A percentile compares a stretch with the other conserved stretches of the same genome.
phyloP scores from a whole-genome alignment of 225 moss, liverwort and hornwort species.

The Marchantia polymorpha region DNA sequence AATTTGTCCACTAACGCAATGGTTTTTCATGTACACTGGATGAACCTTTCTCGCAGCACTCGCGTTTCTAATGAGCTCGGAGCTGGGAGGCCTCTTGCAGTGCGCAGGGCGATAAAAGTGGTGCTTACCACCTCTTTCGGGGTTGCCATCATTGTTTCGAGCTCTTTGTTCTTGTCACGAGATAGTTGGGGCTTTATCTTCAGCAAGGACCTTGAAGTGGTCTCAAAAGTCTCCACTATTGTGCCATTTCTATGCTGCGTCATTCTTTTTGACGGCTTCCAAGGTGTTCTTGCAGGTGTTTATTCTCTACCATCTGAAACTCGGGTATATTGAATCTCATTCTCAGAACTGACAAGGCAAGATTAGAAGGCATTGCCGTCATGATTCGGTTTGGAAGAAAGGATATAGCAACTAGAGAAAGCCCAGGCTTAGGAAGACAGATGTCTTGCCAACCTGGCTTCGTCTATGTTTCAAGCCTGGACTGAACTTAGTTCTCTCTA shows the following conservation, averaged over 20 bases:
- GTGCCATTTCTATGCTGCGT: slow-evolving; percentile 62
- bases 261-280: slow-evolving; percentile 63
- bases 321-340: not conserved
- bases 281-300: slow-evolving; percentile 73
- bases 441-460: no score
- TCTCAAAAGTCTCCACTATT: slow-evolving; percentile 54
- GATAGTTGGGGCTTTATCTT: slow-evolving; percentile 69
- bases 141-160: slow-evolving; percentile 49
- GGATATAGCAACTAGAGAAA: not conserved
- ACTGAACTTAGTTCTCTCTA: no score
- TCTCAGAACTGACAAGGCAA: no score
- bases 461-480: no score
- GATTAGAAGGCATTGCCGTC: not conserved
- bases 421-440: no score
- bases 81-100: slow-evolving; percentile 53
- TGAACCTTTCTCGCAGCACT: slow-evolving; percentile 43
- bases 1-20: no score
- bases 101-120: slow-evolving; percentile 51
- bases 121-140: slow-evolving; percentile 46
- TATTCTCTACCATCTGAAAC: not conserved
- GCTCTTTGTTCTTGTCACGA: slow-evolving; percentile 46
- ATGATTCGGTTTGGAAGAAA: not conserved
- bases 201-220: slow-evolving; percentile 63
- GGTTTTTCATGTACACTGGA: not conserved
- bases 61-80: slow-evolving; percentile 87